Evolutionary conservation across 305 asterid species (phyloP), one percentile per base, ranked within the genome.

Genomic region (Fraxinus sp.): DNA sequence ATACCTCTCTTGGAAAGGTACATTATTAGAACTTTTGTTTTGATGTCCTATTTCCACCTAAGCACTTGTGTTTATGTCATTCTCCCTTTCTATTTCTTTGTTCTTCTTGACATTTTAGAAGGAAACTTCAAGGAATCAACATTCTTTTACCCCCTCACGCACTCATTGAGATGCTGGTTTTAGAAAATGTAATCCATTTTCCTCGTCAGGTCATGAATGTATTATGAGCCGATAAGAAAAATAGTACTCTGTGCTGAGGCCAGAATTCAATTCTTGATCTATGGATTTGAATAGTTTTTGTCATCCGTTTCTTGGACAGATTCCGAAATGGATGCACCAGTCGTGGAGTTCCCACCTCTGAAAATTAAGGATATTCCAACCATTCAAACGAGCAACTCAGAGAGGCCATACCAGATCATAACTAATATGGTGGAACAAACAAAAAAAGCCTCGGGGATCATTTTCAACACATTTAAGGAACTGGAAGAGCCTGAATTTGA

Each of bases 1-100:
- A 43, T 87, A 87, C 80, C 77, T 83, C 85, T 41, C 83, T 41
- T 35, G 46, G 22, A 49, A 37, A 64, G 87, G 92, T 89, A 74
- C 10, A 13, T 39, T 36, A 1, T 4, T 14, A 55, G 1, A 16
- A 16, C 64, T 55, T 16, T 13, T 2, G 0, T 43, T 43, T 10
- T 28, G 30, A 28, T 28, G 30, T 28, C 30, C 30, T 28, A 43
- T 3, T 43, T 43, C 55, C 55, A 43, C 55, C n/a, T 43, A 2
- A 10, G 13, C 13, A 0, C 55, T 2, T 11, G 55, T 10, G 4
- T 41, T 39, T 41, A 1, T 10, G n/a, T 43, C 55, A 11, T 11
- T 43, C 3, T 41, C 11, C 16, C 13, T 8, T 39, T 43, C n/a
- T 3, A 11, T 43, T 43, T 43, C 16, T 43, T 43, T 43, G n/a